Evolutionary conservation across 2,329 filamentous ascomycete species (phyloP).

Genomic region (Tolypocladium sp.): DNA sequence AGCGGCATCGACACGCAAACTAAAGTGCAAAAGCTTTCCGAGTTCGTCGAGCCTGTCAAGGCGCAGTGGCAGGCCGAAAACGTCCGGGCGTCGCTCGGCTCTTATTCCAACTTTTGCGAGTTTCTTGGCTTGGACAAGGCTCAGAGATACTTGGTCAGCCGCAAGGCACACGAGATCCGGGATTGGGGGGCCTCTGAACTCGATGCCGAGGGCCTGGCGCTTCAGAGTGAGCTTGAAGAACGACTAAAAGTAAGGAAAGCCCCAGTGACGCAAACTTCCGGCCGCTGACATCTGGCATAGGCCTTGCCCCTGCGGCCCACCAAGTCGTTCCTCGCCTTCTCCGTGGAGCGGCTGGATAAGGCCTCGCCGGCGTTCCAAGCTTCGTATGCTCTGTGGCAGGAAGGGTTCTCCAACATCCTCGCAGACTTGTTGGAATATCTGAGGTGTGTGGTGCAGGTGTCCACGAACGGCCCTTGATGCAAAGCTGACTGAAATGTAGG

Average conservation of each 20-base stretch:
- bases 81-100: conserved; percentile 60
- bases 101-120: conserved; percentile 70
- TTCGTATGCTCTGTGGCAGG: conserved; percentile 75
- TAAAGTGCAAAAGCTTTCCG: conserved; percentile 62
- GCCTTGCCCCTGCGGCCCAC: conserved; percentile 74
- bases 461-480: no score
- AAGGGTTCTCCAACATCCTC: conserved; percentile 73
- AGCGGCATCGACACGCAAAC: conserved; percentile 61
- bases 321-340: conserved; percentile 86
- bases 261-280: neutral
- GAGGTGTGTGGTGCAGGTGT: conserved; percentile 36
- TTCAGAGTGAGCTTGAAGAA: conserved; percentile 72
- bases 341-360: conserved; percentile 79
- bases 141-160: conserved; percentile 66
- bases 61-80: conserved; percentile 67
- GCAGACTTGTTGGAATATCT: conserved; percentile 78
- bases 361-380: conserved; percentile 63
- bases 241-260: conserved; percentile 50
- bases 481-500: conserved; percentile 27
- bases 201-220: conserved; percentile 66
- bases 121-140: conserved; percentile 73
- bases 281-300: conserved; percentile 22
- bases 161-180: conserved; percentile 62
- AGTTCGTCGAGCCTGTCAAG: conserved; percentile 76
- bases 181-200: conserved; percentile 78